phyloP scores from a whole-genome alignment of 2,329 filamentous ascomycete species.

The Xylaria sp. region DNA sequence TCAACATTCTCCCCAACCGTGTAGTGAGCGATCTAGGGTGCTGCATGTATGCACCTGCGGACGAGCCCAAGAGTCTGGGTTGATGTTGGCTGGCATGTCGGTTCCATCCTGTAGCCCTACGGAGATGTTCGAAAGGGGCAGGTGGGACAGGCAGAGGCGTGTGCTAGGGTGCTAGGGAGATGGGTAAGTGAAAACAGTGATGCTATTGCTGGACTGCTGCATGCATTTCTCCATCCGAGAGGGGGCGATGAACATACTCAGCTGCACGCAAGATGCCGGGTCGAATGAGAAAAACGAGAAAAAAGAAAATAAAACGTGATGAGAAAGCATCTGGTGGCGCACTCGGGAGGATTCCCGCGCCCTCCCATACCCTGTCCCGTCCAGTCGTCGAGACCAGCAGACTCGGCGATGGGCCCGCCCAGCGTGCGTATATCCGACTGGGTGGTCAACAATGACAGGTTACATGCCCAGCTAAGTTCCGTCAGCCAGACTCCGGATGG shows the following conservation, averaged over 20 bases:
- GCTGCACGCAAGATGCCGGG: neutral
- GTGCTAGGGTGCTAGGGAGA: neutral
- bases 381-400: slow-evolving; percentile 6
- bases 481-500: too few species aligned
- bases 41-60: neutral
- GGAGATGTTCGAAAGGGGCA: neutral
- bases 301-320: neutral
- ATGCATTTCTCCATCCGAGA: neutral
- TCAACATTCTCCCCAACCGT: neutral
- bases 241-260: neutral
- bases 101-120: too few species aligned
- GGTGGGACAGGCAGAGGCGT: too few species aligned
- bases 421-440: slow-evolving; percentile 19
- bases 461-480: too few species aligned
- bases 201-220: neutral
- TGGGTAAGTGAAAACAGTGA: neutral
- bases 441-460: slow-evolving; percentile 16
- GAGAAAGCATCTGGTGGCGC: too few species aligned
- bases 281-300: neutral
- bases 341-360: neutral
- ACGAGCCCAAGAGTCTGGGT: neutral
- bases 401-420: slow-evolving; percentile 8
- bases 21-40: neutral
- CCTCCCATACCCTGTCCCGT: neutral
- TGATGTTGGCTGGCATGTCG: neutral